Base-by-base conservation (phyloP, 257 asterid genomes). In the Galeopsis tetrahit region DNA sequence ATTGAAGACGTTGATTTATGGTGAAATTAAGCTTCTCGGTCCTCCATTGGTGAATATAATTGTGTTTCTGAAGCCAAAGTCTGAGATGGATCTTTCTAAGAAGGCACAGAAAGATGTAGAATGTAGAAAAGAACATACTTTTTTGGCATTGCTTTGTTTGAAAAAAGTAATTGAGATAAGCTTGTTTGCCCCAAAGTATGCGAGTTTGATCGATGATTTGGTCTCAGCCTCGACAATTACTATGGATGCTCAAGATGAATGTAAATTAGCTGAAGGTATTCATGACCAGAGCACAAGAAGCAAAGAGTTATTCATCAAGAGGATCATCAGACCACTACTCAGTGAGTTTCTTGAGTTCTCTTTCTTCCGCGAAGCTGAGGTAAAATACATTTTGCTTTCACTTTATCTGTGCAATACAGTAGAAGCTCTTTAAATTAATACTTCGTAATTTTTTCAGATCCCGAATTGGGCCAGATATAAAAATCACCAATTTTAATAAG, bases 311-410 rank as follows among this genome's bases (percentile, higher is more conserved):
- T 84, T 87, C 69, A 82, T 86, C 73, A 85, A 81, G 78, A 86
- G 70, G 75, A 77, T 69, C 75, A 76, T 89, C 72, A 74, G 78
- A 81, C 89, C 87, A 60, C 71, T 91, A 78, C 85, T 89, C 42
- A 17, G 46, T 48, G 84, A 79, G 78, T 85, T 89, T 46, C 88
- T 89, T 36, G 83, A 72, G 51, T 33, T 49, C 59, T 85, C 95
- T 78, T 85, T 86, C 78, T 86, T 73, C 77, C 83, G 85, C 6
- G 97, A 89, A 82, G 91, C 86, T 78, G 95, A 91, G 97, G 97
- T 89, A 21, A 85, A 75, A 69, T 46, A 34, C 28, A 14, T 69
- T 11, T 63, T 73, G 82, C 71, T 70, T 61, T 68, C 39, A 58
- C 40, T 58, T 34, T 58, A 58, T 58, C 56, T n/a, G 17, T 48